Evolutionary conservation across 2,329 filamentous ascomycete species (phyloP).

Genomic region (Cordyceps cateniannulata): DNA sequence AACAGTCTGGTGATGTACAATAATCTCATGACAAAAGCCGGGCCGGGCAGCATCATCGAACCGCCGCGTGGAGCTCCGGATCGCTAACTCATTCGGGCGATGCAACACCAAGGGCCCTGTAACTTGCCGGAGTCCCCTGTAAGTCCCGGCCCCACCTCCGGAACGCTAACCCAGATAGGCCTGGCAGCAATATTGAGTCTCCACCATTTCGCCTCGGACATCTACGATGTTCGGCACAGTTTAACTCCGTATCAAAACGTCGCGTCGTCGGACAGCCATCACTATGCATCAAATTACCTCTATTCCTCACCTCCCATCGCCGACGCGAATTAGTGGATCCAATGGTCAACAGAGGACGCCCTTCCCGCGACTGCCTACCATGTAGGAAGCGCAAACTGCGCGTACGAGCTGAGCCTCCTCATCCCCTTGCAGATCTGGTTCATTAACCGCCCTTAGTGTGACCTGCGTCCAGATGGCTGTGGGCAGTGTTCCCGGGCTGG

Average conservation of each 20-base stretch:
- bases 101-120: background rate
- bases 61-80: slow-evolving; percentile 7
- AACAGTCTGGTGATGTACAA: background rate
- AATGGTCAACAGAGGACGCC: slow-evolving; percentile 20
- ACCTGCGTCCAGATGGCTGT: slow-evolving; percentile 16
- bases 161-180: background rate
- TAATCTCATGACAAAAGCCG: background rate
- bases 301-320: background rate
- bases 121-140: background rate
- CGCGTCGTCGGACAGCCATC: background rate
- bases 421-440: background rate
- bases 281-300: background rate
- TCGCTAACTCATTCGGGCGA: slow-evolving; percentile 6
- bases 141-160: background rate
- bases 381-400: slow-evolving; percentile 21
- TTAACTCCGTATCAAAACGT: background rate
- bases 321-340: background rate
- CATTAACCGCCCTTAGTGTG: slow-evolving; percentile 15
- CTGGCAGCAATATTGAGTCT: background rate
- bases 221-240: background rate
- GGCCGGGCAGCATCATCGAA: background rate
- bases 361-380: slow-evolving; percentile 20
- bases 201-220: background rate
- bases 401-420: slow-evolving; percentile 8
- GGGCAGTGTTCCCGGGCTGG: slow-evolving; percentile 21